Base-by-base conservation (phyloP, 495 filamentous ascomycete species). In the Tuber borchii region DNA sequence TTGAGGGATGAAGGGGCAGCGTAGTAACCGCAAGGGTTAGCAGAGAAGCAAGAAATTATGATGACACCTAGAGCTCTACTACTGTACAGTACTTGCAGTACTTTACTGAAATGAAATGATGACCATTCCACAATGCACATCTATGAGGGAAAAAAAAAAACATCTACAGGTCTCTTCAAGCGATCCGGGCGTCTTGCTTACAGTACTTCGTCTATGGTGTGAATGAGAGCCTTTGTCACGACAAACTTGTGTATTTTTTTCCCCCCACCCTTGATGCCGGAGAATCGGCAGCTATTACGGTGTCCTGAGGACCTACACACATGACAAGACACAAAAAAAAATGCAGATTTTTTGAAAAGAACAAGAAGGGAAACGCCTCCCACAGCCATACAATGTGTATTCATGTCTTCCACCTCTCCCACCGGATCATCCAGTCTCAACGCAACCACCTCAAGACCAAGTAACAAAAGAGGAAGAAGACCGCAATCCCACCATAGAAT, bases 381-480 rank as follows among this genome's bases (percentile, higher is more conserved):
- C 45, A 40, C 26, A 20, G 51, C 42, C 61, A 70, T 51, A 44
- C 40, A 40, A 48, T 71, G 40, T 44, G 46, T 37, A 69, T 45
- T 40, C 42, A 31, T 75, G 37, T 34, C 26, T 14, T 39, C 51
- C n/a, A 46, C 37, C 73, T 48, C 56, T 51, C 46, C 31, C 46
- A 22, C 34, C 7, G 42, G 10, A 43, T 43, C 56, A 75, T 43
- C 71, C 45, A 71, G 17, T 22, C 34, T 86, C 84, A 97, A 83
- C 93, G 85, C 83, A 98, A 83, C 83, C 88, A 98, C 85, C 92
- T 90, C 84, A 99, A 79, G 70, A 95, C 93, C 76, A 93, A 83
- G 90, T 93, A 98, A 81, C 94, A 97, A 84, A 99, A 98, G 65
- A 87, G 83, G 76, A 98, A 91, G 84, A 99, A 99, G n/a, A 94